Evolutionary conservation across 441 rosid species (phyloP).

Genomic region (Gossypium schwendimanii): DNA sequence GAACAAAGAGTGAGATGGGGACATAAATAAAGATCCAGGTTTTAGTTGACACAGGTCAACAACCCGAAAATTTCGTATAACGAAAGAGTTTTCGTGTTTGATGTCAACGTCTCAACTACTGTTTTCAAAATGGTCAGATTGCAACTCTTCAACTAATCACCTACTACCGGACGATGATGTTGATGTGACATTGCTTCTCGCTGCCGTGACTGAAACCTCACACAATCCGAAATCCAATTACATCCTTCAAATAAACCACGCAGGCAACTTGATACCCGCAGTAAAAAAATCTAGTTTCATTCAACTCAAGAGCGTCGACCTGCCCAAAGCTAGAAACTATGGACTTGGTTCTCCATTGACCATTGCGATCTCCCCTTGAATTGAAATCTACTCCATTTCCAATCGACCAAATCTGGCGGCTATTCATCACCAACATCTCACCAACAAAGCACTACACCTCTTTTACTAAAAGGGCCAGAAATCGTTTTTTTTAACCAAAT

Average conservation of each 20-base stretch:
- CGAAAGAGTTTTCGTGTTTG: background rate
- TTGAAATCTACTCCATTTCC: slow-evolving; percentile 6
- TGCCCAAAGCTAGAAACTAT: background rate
- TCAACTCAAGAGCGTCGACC: background rate
- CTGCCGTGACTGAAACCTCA: background rate
- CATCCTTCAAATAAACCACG: too few relatives aligned
- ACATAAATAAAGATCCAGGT: too few relatives aligned
- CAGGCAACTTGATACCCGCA: too few relatives aligned
- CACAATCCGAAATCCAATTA: background rate
- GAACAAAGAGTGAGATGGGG: too few relatives aligned
- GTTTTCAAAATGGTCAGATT: slow-evolving; percentile 6
- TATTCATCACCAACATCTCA: slow-evolving; percentile 23
- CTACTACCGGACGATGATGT: slow-evolving; percentile 7
- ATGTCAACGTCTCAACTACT: slow-evolving; percentile 5
- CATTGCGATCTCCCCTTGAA: background rate
- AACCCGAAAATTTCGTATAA: background rate
- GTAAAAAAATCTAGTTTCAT: background rate
- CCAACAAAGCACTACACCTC: background rate
- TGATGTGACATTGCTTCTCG: background rate
- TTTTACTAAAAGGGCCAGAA: background rate
- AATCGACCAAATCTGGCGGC: slow-evolving; percentile 6
- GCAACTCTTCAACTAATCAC: slow-evolving; percentile 28
- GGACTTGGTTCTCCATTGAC: background rate
- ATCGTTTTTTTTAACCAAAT: background rate
- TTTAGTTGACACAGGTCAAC: too few relatives aligned